phyloP scores from a whole-genome alignment of 1,139 yeast species.

The Pichia sp. region DNA sequence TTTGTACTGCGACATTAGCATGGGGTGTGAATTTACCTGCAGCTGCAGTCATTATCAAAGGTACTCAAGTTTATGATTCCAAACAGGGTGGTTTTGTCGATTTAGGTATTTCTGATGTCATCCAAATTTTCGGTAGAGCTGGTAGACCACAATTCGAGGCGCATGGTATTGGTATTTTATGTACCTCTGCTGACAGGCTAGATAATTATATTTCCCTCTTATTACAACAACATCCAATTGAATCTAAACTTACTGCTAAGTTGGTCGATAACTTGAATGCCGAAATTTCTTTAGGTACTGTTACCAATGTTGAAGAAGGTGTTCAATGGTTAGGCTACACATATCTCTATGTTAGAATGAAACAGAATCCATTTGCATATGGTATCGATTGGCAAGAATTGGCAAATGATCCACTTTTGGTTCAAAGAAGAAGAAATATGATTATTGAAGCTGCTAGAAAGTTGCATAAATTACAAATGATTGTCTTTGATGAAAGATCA shows the following conservation, averaged over 20 bases:
- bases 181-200: conserved; percentile 77
- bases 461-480: conserved; percentile 86
- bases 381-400: conserved; percentile 92
- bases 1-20: conserved; percentile 97
- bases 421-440: conserved; percentile 72
- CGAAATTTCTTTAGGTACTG: conserved; percentile 93
- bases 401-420: conserved; percentile 77
- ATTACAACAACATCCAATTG: conserved; percentile 96
- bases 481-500: conserved; percentile 83
- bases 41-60: conserved; percentile 94
- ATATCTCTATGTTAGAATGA: conserved; percentile 91
- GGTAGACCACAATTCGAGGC: conserved; percentile 98
- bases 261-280: conserved; percentile 93
- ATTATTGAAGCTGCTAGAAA: conserved; percentile 77
- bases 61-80: conserved; percentile 94
- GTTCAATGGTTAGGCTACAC: conserved; percentile 97
- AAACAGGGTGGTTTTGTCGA: conserved; percentile 94
- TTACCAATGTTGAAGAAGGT: conserved; percentile 92
- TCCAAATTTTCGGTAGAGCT: conserved; percentile 98
- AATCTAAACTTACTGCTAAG: conserved; percentile 74
- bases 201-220: conserved; percentile 86
- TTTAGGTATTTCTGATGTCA: conserved; percentile 92
- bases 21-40: conserved; percentile 99
- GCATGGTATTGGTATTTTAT: conserved; percentile 88
- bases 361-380: conserved; percentile 88